phyloP scores from a whole-genome alignment of 441 rosid genomes.

The Biscutella laevigata region DNA sequence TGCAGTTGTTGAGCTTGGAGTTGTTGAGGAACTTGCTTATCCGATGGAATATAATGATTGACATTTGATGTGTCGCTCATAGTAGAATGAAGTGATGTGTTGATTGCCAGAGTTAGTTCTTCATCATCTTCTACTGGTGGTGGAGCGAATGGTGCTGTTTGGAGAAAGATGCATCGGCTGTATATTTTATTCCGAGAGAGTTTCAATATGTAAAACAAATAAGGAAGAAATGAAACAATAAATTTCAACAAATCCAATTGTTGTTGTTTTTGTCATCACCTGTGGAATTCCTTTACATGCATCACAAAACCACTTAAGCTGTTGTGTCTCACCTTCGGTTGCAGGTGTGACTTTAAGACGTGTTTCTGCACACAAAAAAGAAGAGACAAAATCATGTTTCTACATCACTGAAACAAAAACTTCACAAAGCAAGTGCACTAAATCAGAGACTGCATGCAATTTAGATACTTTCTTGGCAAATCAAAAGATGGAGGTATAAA shows the following conservation, averaged over 20 bases:
- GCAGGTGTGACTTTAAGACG: constrained; percentile 64
- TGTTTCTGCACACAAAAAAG: constrained; percentile 49
- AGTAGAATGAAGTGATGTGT: constrained; percentile 60
- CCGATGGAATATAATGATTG: constrained; percentile 24
- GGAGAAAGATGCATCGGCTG: constrained; percentile 62
- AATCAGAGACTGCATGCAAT: constrained; percentile 7
- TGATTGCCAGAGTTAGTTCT: constrained; percentile 65
- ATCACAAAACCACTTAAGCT: constrained; percentile 74
- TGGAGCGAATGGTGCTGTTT: constrained; percentile 56
- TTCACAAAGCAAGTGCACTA: not conserved
- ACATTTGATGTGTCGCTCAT: constrained; percentile 29
- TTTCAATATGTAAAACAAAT: not conserved
- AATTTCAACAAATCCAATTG: not conserved
- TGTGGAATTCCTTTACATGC: constrained; percentile 93
- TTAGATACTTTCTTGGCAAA: not conserved
- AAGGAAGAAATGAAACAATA: not conserved
- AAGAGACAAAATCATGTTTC: not conserved
- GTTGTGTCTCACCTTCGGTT: constrained; percentile 62
- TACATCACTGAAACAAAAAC: not conserved
- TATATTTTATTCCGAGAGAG: constrained; percentile 12
- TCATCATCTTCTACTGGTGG: constrained; percentile 44
- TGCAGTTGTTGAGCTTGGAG: constrained; percentile 21
- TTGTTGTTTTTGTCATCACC: constrained; percentile 33
- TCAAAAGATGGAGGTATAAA: not conserved
- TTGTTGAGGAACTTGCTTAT: constrained; percentile 42